These are phyloP conservation scores for Trametes meyenii DNA, from an alignment of 768 basidiomycete species.

Conservation along the genomic window DNA sequence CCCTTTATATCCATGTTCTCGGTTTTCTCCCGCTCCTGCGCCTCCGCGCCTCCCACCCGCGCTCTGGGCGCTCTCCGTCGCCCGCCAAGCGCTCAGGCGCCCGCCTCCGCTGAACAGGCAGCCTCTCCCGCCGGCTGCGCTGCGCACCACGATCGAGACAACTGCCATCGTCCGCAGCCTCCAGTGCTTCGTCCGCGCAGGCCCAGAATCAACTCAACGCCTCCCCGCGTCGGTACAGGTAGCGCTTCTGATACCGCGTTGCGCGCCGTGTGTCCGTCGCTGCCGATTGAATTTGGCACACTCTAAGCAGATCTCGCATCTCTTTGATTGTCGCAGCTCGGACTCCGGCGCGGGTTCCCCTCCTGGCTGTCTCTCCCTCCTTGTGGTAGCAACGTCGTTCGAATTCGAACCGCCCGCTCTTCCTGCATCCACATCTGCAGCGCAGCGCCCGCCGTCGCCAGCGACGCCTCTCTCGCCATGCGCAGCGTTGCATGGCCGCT, in stretches of 20 bases:
- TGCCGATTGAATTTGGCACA: conserved; percentile 1
- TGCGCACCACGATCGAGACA: no score
- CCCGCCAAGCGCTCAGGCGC: no score
- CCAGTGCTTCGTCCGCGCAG: no score
- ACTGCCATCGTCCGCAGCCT: no score
- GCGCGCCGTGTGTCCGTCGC: background rate
- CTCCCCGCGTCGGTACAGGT: background rate
- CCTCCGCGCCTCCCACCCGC: no score
- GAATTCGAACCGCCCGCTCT: background rate
- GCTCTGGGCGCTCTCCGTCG: no score
- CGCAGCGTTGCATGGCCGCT: background rate
- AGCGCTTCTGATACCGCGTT: conserved; percentile 1
- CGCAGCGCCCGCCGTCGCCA: conserved; percentile 2
- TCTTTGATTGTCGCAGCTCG: conserved; percentile 15
- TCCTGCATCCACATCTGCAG: background rate
- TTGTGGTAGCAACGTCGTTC: conserved; percentile 3
- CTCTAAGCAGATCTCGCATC: conserved; percentile 1
- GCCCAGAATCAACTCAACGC: no score
- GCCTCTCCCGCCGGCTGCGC: no score
- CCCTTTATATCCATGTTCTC: no score
- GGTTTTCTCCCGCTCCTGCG: no score
- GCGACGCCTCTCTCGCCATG: background rate
- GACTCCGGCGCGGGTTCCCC: background rate
- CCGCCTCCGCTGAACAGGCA: no score
- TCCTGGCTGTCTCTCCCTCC: background rate